These are phyloP conservation scores for Magnolia officinalis DNA, from an alignment of 164 flowering plant species.

Conservation along the genomic window DNA sequence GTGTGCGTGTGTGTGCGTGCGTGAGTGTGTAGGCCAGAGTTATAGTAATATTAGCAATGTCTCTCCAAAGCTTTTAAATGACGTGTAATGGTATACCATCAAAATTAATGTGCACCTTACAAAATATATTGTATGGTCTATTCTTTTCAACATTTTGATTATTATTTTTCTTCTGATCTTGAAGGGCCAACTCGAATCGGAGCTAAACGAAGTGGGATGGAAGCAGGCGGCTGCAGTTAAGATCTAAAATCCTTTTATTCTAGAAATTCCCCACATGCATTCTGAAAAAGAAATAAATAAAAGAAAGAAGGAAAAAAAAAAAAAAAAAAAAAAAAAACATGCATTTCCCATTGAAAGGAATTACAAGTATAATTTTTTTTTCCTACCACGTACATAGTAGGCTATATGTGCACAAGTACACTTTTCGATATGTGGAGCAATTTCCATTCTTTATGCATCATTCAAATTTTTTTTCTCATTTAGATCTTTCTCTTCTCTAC, in stretches of 20 bases:
- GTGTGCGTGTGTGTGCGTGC: too few relatives aligned
- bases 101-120: neutral
- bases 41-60: too few relatives aligned
- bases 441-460: too few relatives aligned
- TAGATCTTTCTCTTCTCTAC: neutral
- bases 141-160: neutral
- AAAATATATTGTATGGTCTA: neutral
- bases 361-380: too few relatives aligned
- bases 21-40: too few relatives aligned
- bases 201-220: slow-evolving; percentile 77
- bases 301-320: too few relatives aligned
- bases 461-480: too few relatives aligned
- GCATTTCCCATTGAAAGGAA: neutral
- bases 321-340: neutral
- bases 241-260: slow-evolving; percentile 1
- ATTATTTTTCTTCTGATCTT: neutral
- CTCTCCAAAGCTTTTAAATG: too few relatives aligned
- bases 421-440: too few relatives aligned
- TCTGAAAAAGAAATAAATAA: neutral
- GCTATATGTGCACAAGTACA: too few relatives aligned
- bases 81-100: neutral
- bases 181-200: slow-evolving; percentile 86
- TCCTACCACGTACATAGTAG: too few relatives aligned
- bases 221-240: slow-evolving; percentile 73
- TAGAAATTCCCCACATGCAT: neutral